Percentiles rank a stretch among this genome's conserved stretches.
phyloP scores from a whole-genome alignment of 2,329 filamentous ascomycete genomes.

The Paraphaeosphaeria minitans region DNA sequence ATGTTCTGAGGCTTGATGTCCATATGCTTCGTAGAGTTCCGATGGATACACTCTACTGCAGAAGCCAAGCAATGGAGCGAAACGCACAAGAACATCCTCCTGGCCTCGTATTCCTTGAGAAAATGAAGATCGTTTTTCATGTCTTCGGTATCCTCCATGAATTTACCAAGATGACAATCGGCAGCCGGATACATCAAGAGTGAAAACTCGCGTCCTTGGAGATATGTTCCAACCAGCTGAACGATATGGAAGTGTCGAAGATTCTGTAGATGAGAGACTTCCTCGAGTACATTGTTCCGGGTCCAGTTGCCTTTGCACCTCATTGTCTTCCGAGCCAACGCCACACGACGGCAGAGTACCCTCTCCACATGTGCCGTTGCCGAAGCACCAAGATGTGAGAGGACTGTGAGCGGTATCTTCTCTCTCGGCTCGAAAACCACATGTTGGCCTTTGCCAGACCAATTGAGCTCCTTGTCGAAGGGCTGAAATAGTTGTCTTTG shows the following conservation, averaged over 20 bases:
- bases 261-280: slow-evolving; percentile 25
- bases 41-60: slow-evolving; percentile 21
- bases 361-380: slow-evolving; percentile 18
- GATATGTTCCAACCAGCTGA: slow-evolving; percentile 20
- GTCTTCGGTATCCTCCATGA: slow-evolving; percentile 19
- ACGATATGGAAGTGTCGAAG: slow-evolving; percentile 14
- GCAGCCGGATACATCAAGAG: slow-evolving; percentile 29
- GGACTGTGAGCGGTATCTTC: slow-evolving; percentile 12
- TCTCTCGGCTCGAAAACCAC: slow-evolving; percentile 20
- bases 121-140: neutral
- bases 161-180: slow-evolving; percentile 17
- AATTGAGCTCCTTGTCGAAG: slow-evolving; percentile 18
- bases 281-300: slow-evolving; percentile 13
- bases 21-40: slow-evolving; percentile 22
- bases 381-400: slow-evolving; percentile 15
- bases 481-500: no score
- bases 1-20: slow-evolving; percentile 31
- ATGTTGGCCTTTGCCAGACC: slow-evolving; percentile 32
- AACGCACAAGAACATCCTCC: neutral
- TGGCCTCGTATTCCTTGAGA: neutral
- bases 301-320: slow-evolving; percentile 14
- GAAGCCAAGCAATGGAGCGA: slow-evolving; percentile 15
- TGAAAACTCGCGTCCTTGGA: slow-evolving; percentile 12
- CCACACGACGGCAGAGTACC: slow-evolving; percentile 23
- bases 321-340: slow-evolving; percentile 26